A percentile compares a stretch with the other conserved stretches of the same genome.
Conservation (phyloP, 129 eudicot species). For the Saposhnikovia divaricata region DNA sequence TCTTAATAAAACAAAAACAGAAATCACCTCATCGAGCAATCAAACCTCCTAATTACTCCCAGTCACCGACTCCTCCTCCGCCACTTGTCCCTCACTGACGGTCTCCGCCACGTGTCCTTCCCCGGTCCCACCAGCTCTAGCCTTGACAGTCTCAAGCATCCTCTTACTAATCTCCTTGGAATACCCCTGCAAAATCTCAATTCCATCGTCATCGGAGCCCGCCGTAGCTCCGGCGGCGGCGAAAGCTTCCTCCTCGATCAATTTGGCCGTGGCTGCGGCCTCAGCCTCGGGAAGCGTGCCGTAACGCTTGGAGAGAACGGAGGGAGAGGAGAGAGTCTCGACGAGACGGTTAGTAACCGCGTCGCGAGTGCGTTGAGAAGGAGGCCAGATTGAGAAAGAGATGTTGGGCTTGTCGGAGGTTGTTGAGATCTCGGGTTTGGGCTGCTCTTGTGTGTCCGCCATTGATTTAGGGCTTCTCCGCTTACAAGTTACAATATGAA, state of each 20-base stretch:
- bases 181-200: constrained; percentile 65
- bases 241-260: constrained; percentile 64
- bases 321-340: constrained; percentile 63
- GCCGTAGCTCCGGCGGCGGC: constrained; percentile 29
- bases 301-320: constrained; percentile 82
- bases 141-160: constrained; percentile 65
- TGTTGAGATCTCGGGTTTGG: constrained; percentile 5
- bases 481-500: too few species aligned
- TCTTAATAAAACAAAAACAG: too few species aligned
- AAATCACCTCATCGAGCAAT: neutral
- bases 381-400: constrained; percentile 93
- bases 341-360: constrained; percentile 73
- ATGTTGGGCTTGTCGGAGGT: constrained; percentile 24
- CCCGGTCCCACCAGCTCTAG: constrained; percentile 50
- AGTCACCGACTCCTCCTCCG: constrained; percentile 20
- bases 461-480: constrained; percentile 13
- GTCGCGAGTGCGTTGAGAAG: constrained; percentile 79
- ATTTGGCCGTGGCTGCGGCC: constrained; percentile 38
- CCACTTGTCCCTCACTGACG: constrained; percentile 6
- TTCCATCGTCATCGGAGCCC: constrained; percentile 50
- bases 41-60: constrained; percentile 19
- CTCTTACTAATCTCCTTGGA: constrained; percentile 83
- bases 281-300: constrained; percentile 56
- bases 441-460: constrained; percentile 18
- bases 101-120: neutral